Evolutionary conservation across 2,329 filamentous ascomycete species (phyloP).

Genomic region (Capronia epimyces): DNA sequence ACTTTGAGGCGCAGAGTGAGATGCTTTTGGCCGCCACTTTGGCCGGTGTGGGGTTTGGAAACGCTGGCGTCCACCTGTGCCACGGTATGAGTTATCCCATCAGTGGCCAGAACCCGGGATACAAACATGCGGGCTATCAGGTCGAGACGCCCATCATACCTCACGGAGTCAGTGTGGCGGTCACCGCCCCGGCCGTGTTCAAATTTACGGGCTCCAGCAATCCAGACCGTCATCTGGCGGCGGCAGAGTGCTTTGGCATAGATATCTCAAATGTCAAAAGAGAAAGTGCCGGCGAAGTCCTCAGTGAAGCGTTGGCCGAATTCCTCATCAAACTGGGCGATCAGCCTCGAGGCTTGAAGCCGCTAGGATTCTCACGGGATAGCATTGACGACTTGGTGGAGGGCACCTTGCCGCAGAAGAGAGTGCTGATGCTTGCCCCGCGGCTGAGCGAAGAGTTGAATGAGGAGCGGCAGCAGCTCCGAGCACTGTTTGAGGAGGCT

Average conservation of each 20-base stretch:
- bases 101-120: slow-evolving; percentile 87
- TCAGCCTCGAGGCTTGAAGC: slow-evolving; percentile 80
- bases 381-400: slow-evolving; percentile 83
- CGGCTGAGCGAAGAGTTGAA: slow-evolving; percentile 66
- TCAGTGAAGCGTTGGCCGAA: slow-evolving; percentile 72
- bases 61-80: slow-evolving; percentile 88
- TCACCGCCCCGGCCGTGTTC: slow-evolving; percentile 90
- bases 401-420: slow-evolving; percentile 84
- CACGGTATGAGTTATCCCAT: slow-evolving; percentile 97
- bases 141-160: slow-evolving; percentile 77
- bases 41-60: slow-evolving; percentile 93
- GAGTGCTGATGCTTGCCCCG: slow-evolving; percentile 88
- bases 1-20: slow-evolving; percentile 84
- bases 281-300: slow-evolving; percentile 81
- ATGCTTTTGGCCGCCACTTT: slow-evolving; percentile 94
- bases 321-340: slow-evolving; percentile 82
- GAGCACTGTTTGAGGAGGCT: slow-evolving; percentile 61
- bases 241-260: slow-evolving; percentile 84
- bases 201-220: slow-evolving; percentile 87
- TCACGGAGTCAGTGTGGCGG: slow-evolving; percentile 90
- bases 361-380: slow-evolving; percentile 68
- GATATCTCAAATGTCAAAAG: slow-evolving; percentile 82
- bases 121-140: slow-evolving; percentile 81
- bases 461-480: slow-evolving; percentile 66
- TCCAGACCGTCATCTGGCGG: slow-evolving; percentile 82